Base-by-base conservation (phyloP, 768 basidiomycete genomes). In the Russula compacta region DNA sequence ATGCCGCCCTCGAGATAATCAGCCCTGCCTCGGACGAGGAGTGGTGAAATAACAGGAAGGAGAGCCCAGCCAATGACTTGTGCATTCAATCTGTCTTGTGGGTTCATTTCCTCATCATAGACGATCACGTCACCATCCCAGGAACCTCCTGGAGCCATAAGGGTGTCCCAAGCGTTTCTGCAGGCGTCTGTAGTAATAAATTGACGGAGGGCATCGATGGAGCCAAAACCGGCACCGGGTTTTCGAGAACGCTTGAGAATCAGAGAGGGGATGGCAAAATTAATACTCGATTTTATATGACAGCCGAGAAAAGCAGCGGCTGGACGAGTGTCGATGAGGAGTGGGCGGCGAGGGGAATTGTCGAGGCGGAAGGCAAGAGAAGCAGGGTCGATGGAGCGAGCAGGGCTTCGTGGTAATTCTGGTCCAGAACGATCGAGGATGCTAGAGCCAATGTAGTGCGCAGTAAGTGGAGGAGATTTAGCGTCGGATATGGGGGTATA, bases 211-310 rank as follows among this genome's bases (percentile, higher is more conserved):
- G 85, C 79, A 64, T 85, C 81, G 50, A 91, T 74, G 35, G 79
- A 79, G 57, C 81, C 83, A 66, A 90, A 82, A 2, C 81, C 83
- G 64, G 80, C 83, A 36, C 81, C 84, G 2, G 86, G 82, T 69
- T 88, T 89, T 63, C 83, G 79, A 64, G 81, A 86, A 19, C 93
- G 85, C 72, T 92, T 93, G 67, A 94, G 83, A 68, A 97, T 92
- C 68, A 97, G 83, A 29, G 90, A 88, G 0, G 94, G 93, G 46
- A 97, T 89, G 36, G 87, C 87, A 51, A 97, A 79, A 73, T 94
- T 94, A 61, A 92, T 81, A 71, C 86, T 88, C 65, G 83, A 75
- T 42, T 76, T 70, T 54, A 97, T 72, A 71, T 85, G 89, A 58
- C 78, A 79, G 3, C 82, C 74, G 39, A 85, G 76, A 74, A 84